Base-by-base conservation (phyloP, 805 yeast genomes). In the Candida oleophila region DNA sequence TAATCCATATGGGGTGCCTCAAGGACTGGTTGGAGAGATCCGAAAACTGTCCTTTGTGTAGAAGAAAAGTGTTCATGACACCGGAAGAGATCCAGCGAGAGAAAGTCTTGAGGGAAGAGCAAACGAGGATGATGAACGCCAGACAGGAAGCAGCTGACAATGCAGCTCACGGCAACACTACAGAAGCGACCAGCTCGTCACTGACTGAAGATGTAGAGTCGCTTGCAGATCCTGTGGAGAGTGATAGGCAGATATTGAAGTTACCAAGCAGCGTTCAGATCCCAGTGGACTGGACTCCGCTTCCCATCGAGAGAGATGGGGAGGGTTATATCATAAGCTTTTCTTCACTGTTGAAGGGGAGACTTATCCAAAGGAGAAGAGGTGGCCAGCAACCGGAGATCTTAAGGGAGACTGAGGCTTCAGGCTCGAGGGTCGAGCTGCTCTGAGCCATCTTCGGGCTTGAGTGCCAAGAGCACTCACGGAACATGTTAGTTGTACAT, bases 21-120 rank as follows among this genome's bases (percentile, higher is more conserved):
- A 87, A 89, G 58, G 85, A 87, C 54, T 94, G 99, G 99, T 73
- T 94, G 55, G 95, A 88, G 59, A 78, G 96, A 53, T 89, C 96
- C 0, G 92, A 85, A 55, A 80, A 81, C n/a, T 94, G 99, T 69
- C 99, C 99, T 1, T 81, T 91, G 45, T 94, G 99, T 63, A 74
- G 96, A 50, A 73, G 84, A 25, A 79, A 82, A 9, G 95, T 89
- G 4, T 71, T 72, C 49, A 56, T 48, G 20, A 19, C 43, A 2
- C 33, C 22, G 30, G 40, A 32, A 14, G 28, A 30, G 33, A 4
- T 22, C 11, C 36, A 12, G 30, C 4, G 34, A 39, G 37, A 20
- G 18, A 33, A 35, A 40, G 32, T 33, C 3, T 18, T 3, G 37
- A 25, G 16, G 15, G 41, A 38, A n/a, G 41, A 20, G 12, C 38